phyloP scores from a whole-genome alignment of 257 asterid species.

The Solanum lignicaule region DNA sequence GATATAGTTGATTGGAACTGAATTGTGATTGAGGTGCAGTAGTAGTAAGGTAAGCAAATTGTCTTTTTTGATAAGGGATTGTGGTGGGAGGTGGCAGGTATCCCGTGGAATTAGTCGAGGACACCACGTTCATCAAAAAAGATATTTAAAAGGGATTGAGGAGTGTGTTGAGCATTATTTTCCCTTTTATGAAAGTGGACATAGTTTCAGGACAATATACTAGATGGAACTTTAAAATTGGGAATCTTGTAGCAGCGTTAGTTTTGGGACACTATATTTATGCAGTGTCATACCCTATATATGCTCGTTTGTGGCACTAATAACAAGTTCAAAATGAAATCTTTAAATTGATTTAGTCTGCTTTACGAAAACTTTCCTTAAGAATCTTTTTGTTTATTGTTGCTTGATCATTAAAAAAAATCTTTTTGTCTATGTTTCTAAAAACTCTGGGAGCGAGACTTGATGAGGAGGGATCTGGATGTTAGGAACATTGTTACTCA shows the following conservation, averaged over 20 bases:
- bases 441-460: background rate
- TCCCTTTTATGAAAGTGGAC: background rate
- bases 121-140: background rate
- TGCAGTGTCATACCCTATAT: background rate
- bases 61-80: background rate
- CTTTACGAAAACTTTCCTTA: background rate
- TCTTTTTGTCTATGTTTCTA: background rate
- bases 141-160: background rate
- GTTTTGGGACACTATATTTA: background rate
- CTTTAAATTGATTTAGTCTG: background rate
- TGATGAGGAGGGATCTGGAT: background rate
- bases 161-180: background rate
- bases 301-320: background rate
- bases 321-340: background rate
- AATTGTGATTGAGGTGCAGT: background rate
- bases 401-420: background rate
- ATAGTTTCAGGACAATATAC: background rate
- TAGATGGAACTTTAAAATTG: background rate
- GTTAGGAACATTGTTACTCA: background rate
- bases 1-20: background rate
- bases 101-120: background rate
- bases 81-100: background rate
- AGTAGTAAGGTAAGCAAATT: background rate
- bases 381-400: background rate
- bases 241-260: background rate